Evolutionary conservation across 202 grass and related monocot genomes (phyloP).

Genomic region (Dendrocalamus latiflorus): DNA sequence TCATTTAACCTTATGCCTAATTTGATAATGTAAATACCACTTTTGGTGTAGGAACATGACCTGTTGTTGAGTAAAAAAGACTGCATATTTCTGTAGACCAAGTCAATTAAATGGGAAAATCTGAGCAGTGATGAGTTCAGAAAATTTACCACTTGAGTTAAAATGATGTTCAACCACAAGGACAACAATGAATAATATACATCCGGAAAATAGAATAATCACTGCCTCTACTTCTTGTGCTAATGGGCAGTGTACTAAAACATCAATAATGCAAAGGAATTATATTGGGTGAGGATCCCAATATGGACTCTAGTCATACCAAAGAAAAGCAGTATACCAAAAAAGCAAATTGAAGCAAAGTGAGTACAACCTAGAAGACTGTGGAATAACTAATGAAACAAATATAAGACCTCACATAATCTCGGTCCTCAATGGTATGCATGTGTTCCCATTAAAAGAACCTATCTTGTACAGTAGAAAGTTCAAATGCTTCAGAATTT

Average conservation of each 20-base stretch:
- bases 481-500: neutral
- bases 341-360: neutral
- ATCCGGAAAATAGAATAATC: neutral
- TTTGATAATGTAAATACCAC: neutral
- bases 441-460: too few relatives aligned
- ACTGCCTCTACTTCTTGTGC: neutral
- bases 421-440: neutral
- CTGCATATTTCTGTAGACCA: neutral
- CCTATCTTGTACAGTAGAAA: neutral
- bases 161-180: conserved; percentile 1
- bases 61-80: neutral
- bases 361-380: neutral
- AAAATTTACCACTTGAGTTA: conserved; percentile 5
- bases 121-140: neutral
- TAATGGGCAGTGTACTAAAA: neutral
- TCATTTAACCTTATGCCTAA: neutral
- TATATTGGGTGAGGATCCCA: too few relatives aligned
- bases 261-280: neutral
- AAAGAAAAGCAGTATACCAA: conserved; percentile 1
- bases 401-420: neutral
- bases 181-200: neutral
- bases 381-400: neutral
- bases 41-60: neutral
- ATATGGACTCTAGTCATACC: neutral
- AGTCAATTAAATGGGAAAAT: neutral